Base-by-base conservation (phyloP, 192 early-diverging fungal genomes). In the Coemansia sp. region DNA sequence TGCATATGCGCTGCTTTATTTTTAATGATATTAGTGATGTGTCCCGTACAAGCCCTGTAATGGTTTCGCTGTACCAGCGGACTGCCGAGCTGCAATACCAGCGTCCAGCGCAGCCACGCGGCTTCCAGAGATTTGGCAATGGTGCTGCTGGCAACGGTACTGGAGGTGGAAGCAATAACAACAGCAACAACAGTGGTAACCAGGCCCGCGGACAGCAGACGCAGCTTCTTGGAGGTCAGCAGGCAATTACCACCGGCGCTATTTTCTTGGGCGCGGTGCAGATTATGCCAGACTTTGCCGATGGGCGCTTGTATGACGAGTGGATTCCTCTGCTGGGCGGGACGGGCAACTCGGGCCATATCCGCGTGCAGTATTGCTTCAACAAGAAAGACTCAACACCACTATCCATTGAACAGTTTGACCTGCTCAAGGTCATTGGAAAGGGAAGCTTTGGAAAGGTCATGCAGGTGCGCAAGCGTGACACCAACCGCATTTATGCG, bases 401-500 rank as follows among this genome's bases (percentile, higher is more conserved):
- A 22, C 74, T 96, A 68, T 84, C 89, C 33, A 87, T 95, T 51
- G 93, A 97, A 54, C 90, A 92, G 57, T 98, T 98, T 83, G 95
- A 95, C 68, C 76, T 95, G 62, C 85, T 97, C 46, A 95, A 94
- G 72, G 93, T 96, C 57, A 93, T 98, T 79, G 96, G 96, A 53
- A 95, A 96, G 66, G 96, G 96, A 50, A 92, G 89, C 72, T 98
- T 97, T 85, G 95, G 94, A 66, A 97, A 95, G 85, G 95, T 97
- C 77, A 92, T 94, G 89, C 93, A 94, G 77, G 94, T 96, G 54
- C 93, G 94, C 56, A 96, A 96, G 72, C 87, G 86, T 65, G 92
- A 94, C 78, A 91, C 92, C 24, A 87, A 86, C 68, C 93, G 95
- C 55, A 95, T 98, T 75, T 99, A 97, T 78, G 95, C 96, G 57